A percentile compares a stretch with the other conserved stretches of the same genome.
These are phyloP conservation scores for Leccinum subgranulosum DNA, from an alignment of 768 basidiomycete species.

Conservation along the genomic window DNA sequence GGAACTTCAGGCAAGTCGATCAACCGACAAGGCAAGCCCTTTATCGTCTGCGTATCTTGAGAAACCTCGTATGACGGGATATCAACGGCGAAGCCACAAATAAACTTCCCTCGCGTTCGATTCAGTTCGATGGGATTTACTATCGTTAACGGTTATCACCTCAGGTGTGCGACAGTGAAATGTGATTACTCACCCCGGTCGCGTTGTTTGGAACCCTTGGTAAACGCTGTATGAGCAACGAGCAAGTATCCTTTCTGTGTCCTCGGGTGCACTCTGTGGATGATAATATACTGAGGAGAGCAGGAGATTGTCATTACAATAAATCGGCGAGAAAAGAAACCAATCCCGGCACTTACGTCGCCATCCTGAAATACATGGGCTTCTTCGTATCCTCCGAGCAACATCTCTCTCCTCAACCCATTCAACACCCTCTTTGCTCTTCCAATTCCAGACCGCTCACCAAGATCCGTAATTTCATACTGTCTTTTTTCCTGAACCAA, in stretches of 20 bases:
- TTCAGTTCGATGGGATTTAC: constrained; percentile 84
- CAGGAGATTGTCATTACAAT: constrained; percentile 1
- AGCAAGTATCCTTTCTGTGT: constrained; percentile 92
- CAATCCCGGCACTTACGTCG: constrained; percentile 57
- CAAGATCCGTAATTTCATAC: constrained; percentile 68
- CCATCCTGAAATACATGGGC: constrained; percentile 98
- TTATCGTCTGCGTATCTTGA: constrained; percentile 51
- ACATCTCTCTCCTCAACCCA: constrained; percentile 88
- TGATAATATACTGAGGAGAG: constrained; percentile 76
- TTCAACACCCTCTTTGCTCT: constrained; percentile 74
- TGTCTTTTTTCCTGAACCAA: constrained; percentile 79
- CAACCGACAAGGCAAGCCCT: constrained; percentile 71
- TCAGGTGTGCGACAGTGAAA: neutral
- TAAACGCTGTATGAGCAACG: constrained; percentile 89
- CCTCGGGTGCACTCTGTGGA: constrained; percentile 87
- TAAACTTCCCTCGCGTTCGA: constrained; percentile 73
- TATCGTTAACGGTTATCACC: constrained; percentile 27
- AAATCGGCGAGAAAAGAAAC: neutral
- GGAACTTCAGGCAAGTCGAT: constrained; percentile 58
- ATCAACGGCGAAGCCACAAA: constrained; percentile 74
- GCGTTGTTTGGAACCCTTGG: constrained; percentile 75
- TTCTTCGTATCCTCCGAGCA: constrained; percentile 80
- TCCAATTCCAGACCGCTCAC: constrained; percentile 54
- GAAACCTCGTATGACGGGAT: constrained; percentile 58
- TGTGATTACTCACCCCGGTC: constrained; percentile 60